Conservation (phyloP, 2,329 filamentous ascomycete species). For the Fusarium papillatum region DNA sequence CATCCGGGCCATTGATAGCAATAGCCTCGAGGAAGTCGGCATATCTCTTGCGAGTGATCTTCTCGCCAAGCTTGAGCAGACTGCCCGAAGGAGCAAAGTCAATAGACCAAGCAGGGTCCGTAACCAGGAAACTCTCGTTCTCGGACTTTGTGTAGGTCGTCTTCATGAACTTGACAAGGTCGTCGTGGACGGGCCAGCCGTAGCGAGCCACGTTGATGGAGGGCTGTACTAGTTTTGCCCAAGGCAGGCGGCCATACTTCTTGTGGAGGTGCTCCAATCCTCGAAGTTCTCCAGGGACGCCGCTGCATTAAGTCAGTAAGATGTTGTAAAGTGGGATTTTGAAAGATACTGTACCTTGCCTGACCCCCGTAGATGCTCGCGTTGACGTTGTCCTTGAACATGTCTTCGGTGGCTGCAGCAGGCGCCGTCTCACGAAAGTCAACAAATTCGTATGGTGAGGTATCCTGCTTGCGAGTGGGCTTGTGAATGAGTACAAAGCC, state of each 20-base stretch:
- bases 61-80: conserved; percentile 76
- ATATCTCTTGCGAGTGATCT: conserved; percentile 80
- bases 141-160: conserved; percentile 59
- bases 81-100: conserved; percentile 87
- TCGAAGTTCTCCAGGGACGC: conserved; percentile 78
- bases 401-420: conserved; percentile 81
- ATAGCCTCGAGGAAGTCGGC: conserved; percentile 81
- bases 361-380: conserved; percentile 78
- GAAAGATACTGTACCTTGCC: conserved; percentile 70
- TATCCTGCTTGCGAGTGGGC: conserved; percentile 61
- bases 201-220: conserved; percentile 79
- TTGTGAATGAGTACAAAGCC: conserved; percentile 83
- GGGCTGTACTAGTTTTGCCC: conserved; percentile 77
- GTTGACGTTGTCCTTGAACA: conserved; percentile 80
- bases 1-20: conserved; percentile 73
- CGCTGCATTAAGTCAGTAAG: conserved; percentile 52
- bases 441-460: conserved; percentile 76
- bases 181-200: conserved; percentile 79
- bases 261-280: conserved; percentile 82
- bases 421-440: conserved; percentile 91
- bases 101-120: conserved; percentile 82
- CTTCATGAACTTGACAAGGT: conserved; percentile 79
- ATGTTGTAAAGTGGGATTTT: conserved; percentile 12
- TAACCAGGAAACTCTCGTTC: conserved; percentile 68
- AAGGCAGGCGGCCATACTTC: conserved; percentile 73